These are phyloP conservation scores for Globisporangium radiosum DNA, from an alignment of 352 stramenopile species.

Conservation along the genomic window DNA sequence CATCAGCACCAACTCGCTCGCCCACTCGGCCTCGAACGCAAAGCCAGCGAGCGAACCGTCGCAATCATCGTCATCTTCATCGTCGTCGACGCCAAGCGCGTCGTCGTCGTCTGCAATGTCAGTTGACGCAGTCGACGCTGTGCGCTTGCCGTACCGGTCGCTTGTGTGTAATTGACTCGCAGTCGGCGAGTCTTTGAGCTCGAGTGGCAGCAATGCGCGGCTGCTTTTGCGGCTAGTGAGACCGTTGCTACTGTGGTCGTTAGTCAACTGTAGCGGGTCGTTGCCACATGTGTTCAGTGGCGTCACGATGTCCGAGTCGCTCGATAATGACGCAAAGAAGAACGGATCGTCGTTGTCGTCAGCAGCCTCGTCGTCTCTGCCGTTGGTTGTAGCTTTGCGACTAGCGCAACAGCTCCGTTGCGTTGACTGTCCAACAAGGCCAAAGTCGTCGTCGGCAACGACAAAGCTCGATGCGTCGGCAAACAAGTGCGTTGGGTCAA, in stretches of 20 bases:
- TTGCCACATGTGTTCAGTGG: background rate
- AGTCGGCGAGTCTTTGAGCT: no score
- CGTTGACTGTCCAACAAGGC: background rate
- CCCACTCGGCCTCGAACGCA: slow-evolving; percentile 80
- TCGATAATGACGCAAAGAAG: background rate
- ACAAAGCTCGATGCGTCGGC: slow-evolving; percentile 72
- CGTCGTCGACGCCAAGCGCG: slow-evolving; percentile 20
- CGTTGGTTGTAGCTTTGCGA: no score
- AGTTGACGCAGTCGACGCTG: slow-evolving; percentile 9
- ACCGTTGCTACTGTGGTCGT: background rate
- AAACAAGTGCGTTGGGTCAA: slow-evolving; percentile 39
- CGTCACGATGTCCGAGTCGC: background rate
- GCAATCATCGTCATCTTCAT: slow-evolving; percentile 3
- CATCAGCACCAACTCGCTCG: slow-evolving; percentile 19
- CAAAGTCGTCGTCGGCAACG: slow-evolving; percentile 57
- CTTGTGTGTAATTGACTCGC: background rate
- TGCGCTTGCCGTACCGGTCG: slow-evolving; percentile 5
- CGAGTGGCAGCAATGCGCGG: slow-evolving; percentile 28
- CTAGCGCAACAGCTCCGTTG: no score
- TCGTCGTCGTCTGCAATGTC: slow-evolving; percentile 12
- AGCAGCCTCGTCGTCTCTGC: no score
- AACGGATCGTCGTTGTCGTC: slow-evolving; percentile 1
- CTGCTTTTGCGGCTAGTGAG: background rate
- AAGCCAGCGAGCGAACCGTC: slow-evolving; percentile 45
- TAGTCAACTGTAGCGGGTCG: slow-evolving; percentile 5